Conservation (phyloP, 306 rosid genomes). For the Gleditsia sinensis region DNA sequence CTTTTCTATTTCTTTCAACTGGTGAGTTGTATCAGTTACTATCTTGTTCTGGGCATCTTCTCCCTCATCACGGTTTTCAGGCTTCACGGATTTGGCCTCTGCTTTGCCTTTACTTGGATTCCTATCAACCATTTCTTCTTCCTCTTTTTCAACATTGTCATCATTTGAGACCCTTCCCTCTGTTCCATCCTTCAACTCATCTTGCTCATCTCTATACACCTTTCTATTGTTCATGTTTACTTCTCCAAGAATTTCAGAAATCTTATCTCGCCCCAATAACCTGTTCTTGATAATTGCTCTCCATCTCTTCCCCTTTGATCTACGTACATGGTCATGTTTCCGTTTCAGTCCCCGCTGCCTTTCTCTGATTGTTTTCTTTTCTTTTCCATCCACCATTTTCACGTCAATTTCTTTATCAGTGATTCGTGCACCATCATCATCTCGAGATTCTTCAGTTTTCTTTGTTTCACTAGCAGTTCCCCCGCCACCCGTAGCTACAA, state of each 20-base stretch:
- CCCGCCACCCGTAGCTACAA: neutral
- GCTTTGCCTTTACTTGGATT: slow-evolving; percentile 22
- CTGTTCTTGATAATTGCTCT: slow-evolving; percentile 40
- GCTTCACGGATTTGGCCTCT: slow-evolving; percentile 14
- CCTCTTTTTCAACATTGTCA: slow-evolving; percentile 14
- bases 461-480: slow-evolving; percentile 5
- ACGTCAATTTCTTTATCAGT: neutral
- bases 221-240: slow-evolving; percentile 32
- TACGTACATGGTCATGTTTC: slow-evolving; percentile 39
- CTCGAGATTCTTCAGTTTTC: slow-evolving; percentile 21
- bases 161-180: slow-evolving; percentile 17
- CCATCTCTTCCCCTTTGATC: slow-evolving; percentile 53
- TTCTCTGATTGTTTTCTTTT: slow-evolving; percentile 16
- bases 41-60: slow-evolving; percentile 20
- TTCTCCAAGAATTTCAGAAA: slow-evolving; percentile 28
- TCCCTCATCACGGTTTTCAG: slow-evolving; percentile 31
- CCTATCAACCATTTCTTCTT: neutral
- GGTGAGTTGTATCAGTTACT: slow-evolving; percentile 24
- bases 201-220: slow-evolving; percentile 34
- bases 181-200: slow-evolving; percentile 22
- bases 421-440: slow-evolving; percentile 19
- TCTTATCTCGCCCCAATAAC: slow-evolving; percentile 38
- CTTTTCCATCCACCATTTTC: slow-evolving; percentile 29
- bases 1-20: slow-evolving; percentile 21
- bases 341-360: slow-evolving; percentile 32